phyloP scores from a whole-genome alignment of 441 rosid species.

The Gossypium aridum region DNA sequence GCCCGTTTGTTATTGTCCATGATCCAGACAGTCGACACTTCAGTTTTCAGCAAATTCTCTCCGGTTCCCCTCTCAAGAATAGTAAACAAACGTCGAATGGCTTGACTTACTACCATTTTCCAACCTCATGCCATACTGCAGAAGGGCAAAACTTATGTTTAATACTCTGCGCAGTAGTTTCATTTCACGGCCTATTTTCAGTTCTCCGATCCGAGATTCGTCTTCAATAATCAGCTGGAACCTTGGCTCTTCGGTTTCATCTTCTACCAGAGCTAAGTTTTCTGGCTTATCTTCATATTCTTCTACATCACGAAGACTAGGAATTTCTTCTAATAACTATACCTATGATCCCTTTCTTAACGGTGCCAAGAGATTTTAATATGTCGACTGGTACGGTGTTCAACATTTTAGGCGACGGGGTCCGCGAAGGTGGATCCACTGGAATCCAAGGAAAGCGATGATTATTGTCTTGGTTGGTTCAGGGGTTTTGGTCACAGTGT shows the following conservation, averaged over 20 bases:
- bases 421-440: slow-evolving; percentile 46
- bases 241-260: slow-evolving; percentile 20
- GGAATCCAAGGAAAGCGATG: slow-evolving; percentile 46
- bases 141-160: slow-evolving; percentile 38
- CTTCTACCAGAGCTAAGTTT: slow-evolving; percentile 26
- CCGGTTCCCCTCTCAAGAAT: background rate
- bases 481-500: slow-evolving; percentile 47
- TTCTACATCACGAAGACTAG: slow-evolving; percentile 25
- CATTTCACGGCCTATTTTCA: slow-evolving; percentile 28
- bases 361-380: slow-evolving; percentile 48
- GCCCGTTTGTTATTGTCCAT: too few relatives aligned
- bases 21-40: too few relatives aligned
- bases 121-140: slow-evolving; percentile 31
- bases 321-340: slow-evolving; percentile 21
- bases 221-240: slow-evolving; percentile 24
- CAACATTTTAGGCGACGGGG: slow-evolving; percentile 75
- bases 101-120: background rate
- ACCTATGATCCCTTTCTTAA: slow-evolving; percentile 23
- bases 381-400: slow-evolving; percentile 56
- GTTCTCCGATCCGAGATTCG: slow-evolving; percentile 22
- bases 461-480: slow-evolving; percentile 55
- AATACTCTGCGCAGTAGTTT: slow-evolving; percentile 36
- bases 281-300: slow-evolving; percentile 35
- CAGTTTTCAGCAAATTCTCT: background rate
- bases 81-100: background rate